Base-by-base conservation (phyloP, 345 rosid species). In the Gossypium longicalyx region DNA sequence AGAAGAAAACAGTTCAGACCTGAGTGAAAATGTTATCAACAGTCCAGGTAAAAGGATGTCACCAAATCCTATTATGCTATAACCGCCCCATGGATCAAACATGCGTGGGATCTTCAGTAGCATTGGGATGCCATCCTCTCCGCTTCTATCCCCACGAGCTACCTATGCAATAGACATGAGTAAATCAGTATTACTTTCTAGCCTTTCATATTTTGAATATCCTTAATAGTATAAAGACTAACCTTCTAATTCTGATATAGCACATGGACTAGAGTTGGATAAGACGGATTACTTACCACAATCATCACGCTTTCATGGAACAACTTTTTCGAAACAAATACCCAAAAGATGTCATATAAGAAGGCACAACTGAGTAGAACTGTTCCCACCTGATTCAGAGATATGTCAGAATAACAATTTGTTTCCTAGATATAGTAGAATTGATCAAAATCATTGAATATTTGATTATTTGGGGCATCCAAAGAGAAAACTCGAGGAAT, bases 11-110 rank as follows among this genome's bases (percentile, higher is more conserved):
- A 52, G 61, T 15, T 34, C 63, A 59, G 75, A 96, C 99, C 99
- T 90, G 80, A 96, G 91, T 44, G 99, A 82, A 86, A 96, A 93
- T 52, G 98, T 94, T 62, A 96, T 79, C 60, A 96, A 77, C 80
- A 96, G 82, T 79, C 98, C 99, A 9, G 98, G 99, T 74, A 93
- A 82, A 79, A 96, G 94, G 80, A 96, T 96, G 91, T 96, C 99
- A 29, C 98, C 99, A 48, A 96, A 96, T 75, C 99, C 98, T 62
- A 96, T 93, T 78, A 96, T 89, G 82, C 98, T 93, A 86, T 86
- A 96, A 73, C 99, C 99, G 41, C 99, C 99, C 99, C 99, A 96
- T 0, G 98, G 99, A 85, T 96, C 99, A 66, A 89, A 93, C 91
- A 96, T 80, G 59, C 97, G 93, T 0, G 99, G 99, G 70, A 93